Conservation (phyloP, 1,139 yeast genomes). For the Kodamaea alishanica region DNA sequence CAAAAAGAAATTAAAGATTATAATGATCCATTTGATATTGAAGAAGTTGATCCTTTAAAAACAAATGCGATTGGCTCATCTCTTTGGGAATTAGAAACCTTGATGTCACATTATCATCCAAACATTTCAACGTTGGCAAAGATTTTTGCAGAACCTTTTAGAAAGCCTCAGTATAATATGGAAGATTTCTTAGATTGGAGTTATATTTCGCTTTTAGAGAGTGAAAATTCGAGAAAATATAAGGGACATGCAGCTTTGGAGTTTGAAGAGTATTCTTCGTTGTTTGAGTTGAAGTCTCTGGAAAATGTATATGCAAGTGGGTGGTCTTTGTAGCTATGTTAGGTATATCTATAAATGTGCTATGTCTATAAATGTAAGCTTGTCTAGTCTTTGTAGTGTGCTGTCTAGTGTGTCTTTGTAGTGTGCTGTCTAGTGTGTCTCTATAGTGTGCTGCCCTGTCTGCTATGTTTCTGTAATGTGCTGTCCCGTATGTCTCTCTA, state of each 20-base stretch:
- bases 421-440: too few species aligned
- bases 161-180: constrained; percentile 79
- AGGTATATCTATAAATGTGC: too few species aligned
- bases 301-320: constrained; percentile 13
- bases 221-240: constrained; percentile 68
- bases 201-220: constrained; percentile 67
- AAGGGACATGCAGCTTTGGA: constrained; percentile 77
- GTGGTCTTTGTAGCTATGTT: constrained; percentile 13
- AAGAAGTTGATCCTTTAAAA: constrained; percentile 67
- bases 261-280: constrained; percentile 54
- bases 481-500: too few species aligned
- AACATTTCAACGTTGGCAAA: constrained; percentile 90
- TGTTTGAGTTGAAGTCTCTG: constrained; percentile 26
- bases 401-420: too few species aligned
- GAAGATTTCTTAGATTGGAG: constrained; percentile 96
- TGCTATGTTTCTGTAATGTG: too few species aligned
- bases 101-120: constrained; percentile 90
- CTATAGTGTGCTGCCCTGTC: too few species aligned
- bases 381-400: too few species aligned
- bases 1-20: constrained; percentile 31
- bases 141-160: constrained; percentile 84
- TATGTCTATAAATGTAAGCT: not conserved
- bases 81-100: constrained; percentile 83
- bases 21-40: constrained; percentile 63
- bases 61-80: constrained; percentile 84